Evolutionary conservation across 805 yeast species (phyloP).

Genomic region (Myxozyma sirexii): DNA sequence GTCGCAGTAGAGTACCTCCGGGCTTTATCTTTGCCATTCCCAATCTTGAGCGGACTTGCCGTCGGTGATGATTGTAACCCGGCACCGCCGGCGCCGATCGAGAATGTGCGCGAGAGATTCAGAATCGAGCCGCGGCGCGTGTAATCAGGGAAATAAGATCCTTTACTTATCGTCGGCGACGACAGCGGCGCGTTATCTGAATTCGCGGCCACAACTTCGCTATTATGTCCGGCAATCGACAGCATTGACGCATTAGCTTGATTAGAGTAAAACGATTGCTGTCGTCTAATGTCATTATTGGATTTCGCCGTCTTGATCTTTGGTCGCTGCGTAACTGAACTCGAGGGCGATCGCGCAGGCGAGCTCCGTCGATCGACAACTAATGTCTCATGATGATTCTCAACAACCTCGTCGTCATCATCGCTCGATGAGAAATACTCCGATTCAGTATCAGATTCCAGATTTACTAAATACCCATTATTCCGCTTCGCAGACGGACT

Average conservation of each 20-base stretch:
- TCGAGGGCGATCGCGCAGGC: slow-evolving; percentile 5
- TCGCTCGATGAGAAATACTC: slow-evolving; percentile 19
- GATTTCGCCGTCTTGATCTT: not conserved
- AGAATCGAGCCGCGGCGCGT: slow-evolving; percentile 24
- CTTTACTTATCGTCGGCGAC: slow-evolving; percentile 7
- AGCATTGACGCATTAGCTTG: slow-evolving; percentile 15
- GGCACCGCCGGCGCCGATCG: slow-evolving; percentile 10
- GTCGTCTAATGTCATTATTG: slow-evolving; percentile 9
- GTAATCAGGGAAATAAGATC: slow-evolving; percentile 27
- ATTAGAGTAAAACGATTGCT: slow-evolving; percentile 24
- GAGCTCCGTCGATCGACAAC: slow-evolving; percentile 25
- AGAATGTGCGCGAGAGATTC: slow-evolving; percentile 24
- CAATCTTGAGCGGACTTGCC: not conserved
- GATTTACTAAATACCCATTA: slow-evolving; percentile 6
- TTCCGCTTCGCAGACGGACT: slow-evolving; percentile 2
- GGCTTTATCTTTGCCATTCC: not conserved
- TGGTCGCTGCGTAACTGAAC: not conserved
- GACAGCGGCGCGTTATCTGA: slow-evolving; percentile 30
- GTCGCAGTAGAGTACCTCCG: not conserved
- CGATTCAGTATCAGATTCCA: slow-evolving; percentile 27
- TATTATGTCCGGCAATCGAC: slow-evolving; percentile 29
- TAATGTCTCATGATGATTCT: slow-evolving; percentile 29
- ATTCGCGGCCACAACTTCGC: slow-evolving; percentile 31
- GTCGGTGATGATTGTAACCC: not conserved
- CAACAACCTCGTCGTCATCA: slow-evolving; percentile 28